Evolutionary conservation across 139 green algal genomes (phyloP).

Genomic region (Coelastrella sp.): DNA sequence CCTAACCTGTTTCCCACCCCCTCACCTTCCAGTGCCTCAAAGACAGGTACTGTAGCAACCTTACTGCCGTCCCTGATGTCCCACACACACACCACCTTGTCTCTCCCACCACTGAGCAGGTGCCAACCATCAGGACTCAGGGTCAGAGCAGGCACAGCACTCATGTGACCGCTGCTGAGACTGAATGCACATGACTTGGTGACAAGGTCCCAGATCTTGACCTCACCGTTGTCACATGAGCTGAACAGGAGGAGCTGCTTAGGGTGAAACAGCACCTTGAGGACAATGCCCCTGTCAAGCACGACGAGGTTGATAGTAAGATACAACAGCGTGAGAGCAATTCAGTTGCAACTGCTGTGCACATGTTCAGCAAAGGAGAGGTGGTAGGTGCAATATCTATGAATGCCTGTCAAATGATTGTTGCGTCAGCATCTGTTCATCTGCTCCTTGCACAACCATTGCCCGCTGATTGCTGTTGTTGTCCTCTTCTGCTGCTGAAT

Average conservation of each 20-base stretch:
- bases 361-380: too few species aligned
- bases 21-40: conserved; percentile 88
- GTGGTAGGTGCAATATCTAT: too few species aligned
- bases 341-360: too few species aligned
- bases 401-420: too few species aligned
- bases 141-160: conserved; percentile 82
- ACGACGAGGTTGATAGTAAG: not conserved
- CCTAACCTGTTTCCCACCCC: not conserved
- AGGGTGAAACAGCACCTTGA: conserved; percentile 86
- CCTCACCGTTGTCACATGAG: conserved; percentile 75
- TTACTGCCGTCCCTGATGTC: conserved; percentile 74
- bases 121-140: conserved; percentile 80
- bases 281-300: conserved; percentile 58
- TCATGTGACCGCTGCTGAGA: conserved; percentile 76
- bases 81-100: conserved; percentile 87
- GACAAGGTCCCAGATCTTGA: conserved; percentile 88
- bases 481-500: too few species aligned
- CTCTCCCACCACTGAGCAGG: conserved; percentile 63
- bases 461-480: too few species aligned
- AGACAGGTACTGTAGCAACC: conserved; percentile 82
- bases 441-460: too few species aligned
- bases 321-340: too few species aligned
- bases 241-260: conserved; percentile 85
- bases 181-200: conserved; percentile 69
- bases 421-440: too few species aligned